Evolutionary conservation across 345 rosid genomes (phyloP).

Genomic region (Brassica rapa): DNA sequence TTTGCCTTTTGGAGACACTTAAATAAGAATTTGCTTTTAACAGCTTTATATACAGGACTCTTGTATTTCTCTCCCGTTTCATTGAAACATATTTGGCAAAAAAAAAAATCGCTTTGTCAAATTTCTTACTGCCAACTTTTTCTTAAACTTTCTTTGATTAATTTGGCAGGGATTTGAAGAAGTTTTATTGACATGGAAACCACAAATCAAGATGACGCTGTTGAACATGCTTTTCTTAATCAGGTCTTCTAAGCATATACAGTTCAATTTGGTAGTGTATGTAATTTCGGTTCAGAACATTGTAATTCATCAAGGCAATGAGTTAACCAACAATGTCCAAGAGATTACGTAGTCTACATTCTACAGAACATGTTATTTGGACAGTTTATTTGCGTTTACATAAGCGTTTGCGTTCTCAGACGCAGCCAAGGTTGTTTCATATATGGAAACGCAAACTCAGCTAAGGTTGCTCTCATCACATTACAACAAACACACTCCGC

Average conservation of each 20-base stretch:
- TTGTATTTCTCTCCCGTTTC: too few relatives aligned
- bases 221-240: not conserved
- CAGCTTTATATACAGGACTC: too few relatives aligned
- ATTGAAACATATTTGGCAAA: too few relatives aligned
- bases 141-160: not conserved
- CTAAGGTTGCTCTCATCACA: conserved; percentile 2
- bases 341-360: conserved; percentile 1
- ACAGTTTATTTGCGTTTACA: conserved; percentile 13
- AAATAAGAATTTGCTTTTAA: too few relatives aligned
- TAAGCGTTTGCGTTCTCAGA: not conserved
- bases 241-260: not conserved
- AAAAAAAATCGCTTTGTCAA: not conserved
- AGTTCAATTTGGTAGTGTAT: not conserved
- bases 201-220: not conserved
- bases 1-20: too few relatives aligned
- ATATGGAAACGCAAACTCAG: not conserved
- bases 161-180: conserved; percentile 23
- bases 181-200: conserved; percentile 4
- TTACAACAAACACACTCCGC: not conserved
- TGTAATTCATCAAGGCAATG: conserved; percentile 3
- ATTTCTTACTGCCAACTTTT: not conserved
- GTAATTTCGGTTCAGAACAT: not conserved
- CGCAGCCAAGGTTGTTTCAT: not conserved
- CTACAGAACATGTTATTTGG: not conserved
- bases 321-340: not conserved